Evolutionary conservation across 352 stramenopile species (phyloP).

Genomic region (Phytopythium helicoides): DNA sequence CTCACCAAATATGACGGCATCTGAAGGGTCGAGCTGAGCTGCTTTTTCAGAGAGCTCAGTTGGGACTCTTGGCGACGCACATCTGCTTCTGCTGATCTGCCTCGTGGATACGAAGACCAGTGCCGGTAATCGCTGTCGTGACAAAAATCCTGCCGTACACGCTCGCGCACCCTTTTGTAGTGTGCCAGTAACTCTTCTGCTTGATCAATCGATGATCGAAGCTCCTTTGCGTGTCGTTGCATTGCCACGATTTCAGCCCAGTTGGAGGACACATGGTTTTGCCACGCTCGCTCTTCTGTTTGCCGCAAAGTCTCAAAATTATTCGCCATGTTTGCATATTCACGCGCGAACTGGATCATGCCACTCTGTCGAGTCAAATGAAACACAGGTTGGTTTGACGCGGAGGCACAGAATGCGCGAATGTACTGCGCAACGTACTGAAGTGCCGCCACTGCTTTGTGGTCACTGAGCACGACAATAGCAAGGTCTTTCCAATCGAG

Average conservation of each 20-base stretch:
- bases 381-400: constrained; percentile 21
- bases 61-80: neutral
- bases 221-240: constrained; percentile 3
- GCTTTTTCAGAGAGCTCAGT: neutral
- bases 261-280: constrained; percentile 4
- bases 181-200: too few species aligned
- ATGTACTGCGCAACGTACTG: constrained; percentile 36
- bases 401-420: constrained; percentile 23
- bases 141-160: too few species aligned
- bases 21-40: constrained; percentile 4
- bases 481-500: constrained; percentile 35
- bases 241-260: constrained; percentile 16
- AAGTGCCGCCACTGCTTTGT: constrained; percentile 24
- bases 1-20: constrained; percentile 28
- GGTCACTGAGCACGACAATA: constrained; percentile 29
- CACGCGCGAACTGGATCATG: constrained; percentile 32
- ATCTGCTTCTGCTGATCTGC: too few species aligned
- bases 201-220: constrained; percentile 8
- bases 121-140: constrained; percentile 11
- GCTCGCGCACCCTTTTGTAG: too few species aligned
- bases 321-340: constrained; percentile 14
- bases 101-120: too few species aligned
- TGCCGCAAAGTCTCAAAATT: constrained; percentile 11
- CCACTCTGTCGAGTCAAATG: constrained; percentile 22
- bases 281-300: constrained; percentile 13